Conservation (phyloP, 306 rosid species). For the Cyclanthera cordifolia region DNA sequence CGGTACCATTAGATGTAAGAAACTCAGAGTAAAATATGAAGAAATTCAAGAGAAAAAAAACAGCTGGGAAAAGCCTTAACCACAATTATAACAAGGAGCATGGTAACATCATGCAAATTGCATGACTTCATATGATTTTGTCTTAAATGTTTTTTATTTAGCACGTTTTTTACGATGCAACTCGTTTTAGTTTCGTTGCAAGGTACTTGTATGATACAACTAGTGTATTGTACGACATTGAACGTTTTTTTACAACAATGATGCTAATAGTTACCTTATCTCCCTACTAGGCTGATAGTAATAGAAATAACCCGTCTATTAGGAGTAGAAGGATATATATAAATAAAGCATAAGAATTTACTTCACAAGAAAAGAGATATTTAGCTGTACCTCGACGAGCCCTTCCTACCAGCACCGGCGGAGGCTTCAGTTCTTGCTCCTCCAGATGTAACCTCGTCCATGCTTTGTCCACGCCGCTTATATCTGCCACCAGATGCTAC, state of each 20-base stretch:
- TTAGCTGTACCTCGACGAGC: conserved; percentile 25
- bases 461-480: conserved; percentile 70
- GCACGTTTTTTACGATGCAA: too few species aligned
- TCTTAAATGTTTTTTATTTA: too few species aligned
- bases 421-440: conserved; percentile 30
- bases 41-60: not conserved
- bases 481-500: conserved; percentile 78
- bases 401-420: conserved; percentile 12
- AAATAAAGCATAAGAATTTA: not conserved
- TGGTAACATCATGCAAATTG: too few species aligned
- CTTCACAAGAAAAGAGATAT: not conserved
- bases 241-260: too few species aligned
- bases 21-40: not conserved
- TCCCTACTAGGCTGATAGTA: too few species aligned
- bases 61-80: not conserved
- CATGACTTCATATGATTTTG: not conserved
- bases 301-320: too few species aligned
- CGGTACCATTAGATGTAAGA: not conserved
- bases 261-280: too few species aligned
- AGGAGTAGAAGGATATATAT: too few species aligned
- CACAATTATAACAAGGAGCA: not conserved
- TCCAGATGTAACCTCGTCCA: conserved; percentile 93
- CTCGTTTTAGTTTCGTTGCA: too few species aligned
- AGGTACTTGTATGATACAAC: too few species aligned
- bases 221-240: too few species aligned